Conservation (phyloP, 345 rosid genomes). For the Hypericum androsaemum region DNA sequence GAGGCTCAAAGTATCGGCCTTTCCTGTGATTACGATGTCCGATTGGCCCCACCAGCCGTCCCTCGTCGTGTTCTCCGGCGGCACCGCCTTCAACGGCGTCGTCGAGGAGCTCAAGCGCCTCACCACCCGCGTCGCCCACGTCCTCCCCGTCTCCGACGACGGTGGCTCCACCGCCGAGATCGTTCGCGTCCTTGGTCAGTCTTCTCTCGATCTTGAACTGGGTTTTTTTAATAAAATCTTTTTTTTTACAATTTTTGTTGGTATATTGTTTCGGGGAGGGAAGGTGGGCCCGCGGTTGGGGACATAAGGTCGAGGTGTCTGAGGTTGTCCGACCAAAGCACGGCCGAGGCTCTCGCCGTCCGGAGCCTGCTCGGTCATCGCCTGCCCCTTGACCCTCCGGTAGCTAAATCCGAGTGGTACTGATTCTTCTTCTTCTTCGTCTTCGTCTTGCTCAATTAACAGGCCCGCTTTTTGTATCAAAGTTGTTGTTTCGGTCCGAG, state of each 20-base stretch:
- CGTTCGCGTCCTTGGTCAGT: conserved; percentile 77
- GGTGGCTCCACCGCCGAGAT: conserved; percentile 99
- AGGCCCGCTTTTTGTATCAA: too few relatives aligned
- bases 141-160: conserved; percentile 92
- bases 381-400: conserved; percentile 43
- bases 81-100: conserved; percentile 91
- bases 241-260: background rate
- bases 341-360: conserved; percentile 85
- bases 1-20: background rate
- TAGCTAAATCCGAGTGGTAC: conserved; percentile 87
- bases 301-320: conserved; percentile 92
- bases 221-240: background rate
- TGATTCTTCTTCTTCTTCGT: too few relatives aligned
- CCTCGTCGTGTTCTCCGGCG: conserved; percentile 91
- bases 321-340: conserved; percentile 80
- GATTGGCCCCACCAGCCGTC: conserved; percentile 41
- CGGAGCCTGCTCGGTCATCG: conserved; percentile 85
- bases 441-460: too few relatives aligned
- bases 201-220: background rate
- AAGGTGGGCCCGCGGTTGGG: conserved; percentile 98
- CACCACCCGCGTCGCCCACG: conserved; percentile 80
- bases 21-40: conserved; percentile 25
- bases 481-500: too few relatives aligned
- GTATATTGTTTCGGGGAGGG: background rate
- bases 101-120: conserved; percentile 80